A percentile compares a stretch with the other conserved stretches of the same genome.
Evolutionary conservation across 2,329 filamentous ascomycete genomes (phyloP).

Genomic region (Trichophyton equinum): DNA sequence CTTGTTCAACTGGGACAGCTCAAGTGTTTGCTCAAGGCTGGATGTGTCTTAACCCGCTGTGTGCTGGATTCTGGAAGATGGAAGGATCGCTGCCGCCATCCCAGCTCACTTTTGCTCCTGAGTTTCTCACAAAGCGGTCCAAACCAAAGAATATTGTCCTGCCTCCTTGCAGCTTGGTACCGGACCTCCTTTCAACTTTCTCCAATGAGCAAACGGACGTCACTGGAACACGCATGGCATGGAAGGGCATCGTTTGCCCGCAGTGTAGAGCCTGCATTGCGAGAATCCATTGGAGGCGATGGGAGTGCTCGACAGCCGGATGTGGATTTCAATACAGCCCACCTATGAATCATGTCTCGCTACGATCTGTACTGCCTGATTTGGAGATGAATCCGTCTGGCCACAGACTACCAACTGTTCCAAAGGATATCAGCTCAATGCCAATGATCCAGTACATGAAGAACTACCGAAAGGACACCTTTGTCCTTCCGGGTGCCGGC

Average conservation of each 20-base stretch:
- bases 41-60: slow-evolving; percentile 46
- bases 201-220: slow-evolving; percentile 25
- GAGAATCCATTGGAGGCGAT: slow-evolving; percentile 48
- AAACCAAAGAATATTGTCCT: slow-evolving; percentile 29
- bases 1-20: slow-evolving; percentile 29
- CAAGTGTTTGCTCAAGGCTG: slow-evolving; percentile 37
- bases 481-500: slow-evolving; percentile 27
- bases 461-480: slow-evolving; percentile 27
- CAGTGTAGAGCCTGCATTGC: slow-evolving; percentile 50
- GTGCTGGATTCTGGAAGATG: slow-evolving; percentile 44
- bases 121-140: slow-evolving; percentile 46
- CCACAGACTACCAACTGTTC: slow-evolving; percentile 9
- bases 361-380: slow-evolving; percentile 22
- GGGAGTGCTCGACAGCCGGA: slow-evolving; percentile 41
- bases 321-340: slow-evolving; percentile 39
- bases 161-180: slow-evolving; percentile 29
- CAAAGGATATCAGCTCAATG: neutral
- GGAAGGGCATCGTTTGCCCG: slow-evolving; percentile 55
- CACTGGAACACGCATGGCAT: slow-evolving; percentile 42
- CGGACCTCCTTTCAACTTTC: slow-evolving; percentile 29
- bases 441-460: slow-evolving; percentile 11
- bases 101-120: slow-evolving; percentile 38
- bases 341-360: slow-evolving; percentile 19
- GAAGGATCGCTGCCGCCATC: slow-evolving; percentile 21
- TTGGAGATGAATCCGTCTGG: slow-evolving; percentile 20